phyloP scores from a whole-genome alignment of 306 rosid species.

The Rosa persica region DNA sequence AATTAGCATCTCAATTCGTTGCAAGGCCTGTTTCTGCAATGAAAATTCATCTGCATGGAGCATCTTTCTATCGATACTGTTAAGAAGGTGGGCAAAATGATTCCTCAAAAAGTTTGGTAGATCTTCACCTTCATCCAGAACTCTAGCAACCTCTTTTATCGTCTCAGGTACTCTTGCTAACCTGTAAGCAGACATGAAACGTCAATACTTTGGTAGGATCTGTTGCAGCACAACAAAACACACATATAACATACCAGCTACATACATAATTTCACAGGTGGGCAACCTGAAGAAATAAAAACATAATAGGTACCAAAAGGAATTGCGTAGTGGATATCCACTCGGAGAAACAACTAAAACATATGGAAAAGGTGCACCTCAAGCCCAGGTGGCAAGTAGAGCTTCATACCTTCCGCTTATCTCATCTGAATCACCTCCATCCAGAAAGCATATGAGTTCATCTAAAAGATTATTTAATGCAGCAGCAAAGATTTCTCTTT shows the following conservation, averaged over 20 bases:
- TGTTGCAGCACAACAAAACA: background rate
- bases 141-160: constrained; percentile 79
- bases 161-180: constrained; percentile 80
- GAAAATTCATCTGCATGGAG: constrained; percentile 77
- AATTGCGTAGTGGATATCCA: constrained; percentile 23
- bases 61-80: constrained; percentile 86
- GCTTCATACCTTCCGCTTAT: constrained; percentile 62
- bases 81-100: constrained; percentile 90
- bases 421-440: constrained; percentile 72
- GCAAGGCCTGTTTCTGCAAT: constrained; percentile 77
- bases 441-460: constrained; percentile 87
- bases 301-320: constrained; percentile 16
- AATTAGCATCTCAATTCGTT: constrained; percentile 85
- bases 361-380: constrained; percentile 5
- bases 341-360: constrained; percentile 2
- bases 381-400: constrained; percentile 16
- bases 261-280: background rate
- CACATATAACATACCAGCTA: background rate
- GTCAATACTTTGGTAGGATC: constrained; percentile 25
- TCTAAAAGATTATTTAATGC: constrained; percentile 86
- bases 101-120: constrained; percentile 82
- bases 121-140: constrained; percentile 86
- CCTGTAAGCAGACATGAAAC: constrained; percentile 49
- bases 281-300: constrained; percentile 25
- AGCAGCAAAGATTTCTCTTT: constrained; percentile 78